Base-by-base conservation (phyloP, 306 rosid species). In the Ceratonia siliqua region DNA sequence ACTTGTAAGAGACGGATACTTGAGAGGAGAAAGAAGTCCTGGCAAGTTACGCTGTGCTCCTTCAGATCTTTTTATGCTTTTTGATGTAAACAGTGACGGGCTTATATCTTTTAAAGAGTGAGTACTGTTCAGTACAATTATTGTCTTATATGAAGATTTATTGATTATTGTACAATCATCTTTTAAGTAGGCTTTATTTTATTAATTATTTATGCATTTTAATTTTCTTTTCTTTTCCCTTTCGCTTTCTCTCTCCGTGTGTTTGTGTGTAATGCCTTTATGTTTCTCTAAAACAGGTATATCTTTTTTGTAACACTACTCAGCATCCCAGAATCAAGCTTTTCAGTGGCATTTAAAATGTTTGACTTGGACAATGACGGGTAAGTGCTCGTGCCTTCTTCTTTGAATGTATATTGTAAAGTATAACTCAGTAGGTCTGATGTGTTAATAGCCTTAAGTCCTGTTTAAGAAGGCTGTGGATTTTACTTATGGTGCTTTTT, bases 251-350 rank as follows among this genome's bases (percentile, higher is more conserved):
- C 20, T 8, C 52, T 15, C 18, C 42, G 27, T 45, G 1, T 67
- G 5, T 46, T 59, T 65, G 42, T 50, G 41, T 28, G 13, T 53
- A 70, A 45, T 62, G 45, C 27, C 64, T 48, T 54, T 41, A 30
- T 48, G 42, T 72, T 41, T 74, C 68, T 80, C 9, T 83, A 68
- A 53, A 69, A 57, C 91, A 91, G 97, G 92, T 94, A 91, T 67
- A 94, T 94, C 24, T 94, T 94, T 78, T 85, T 94, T 75, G 94
- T 87, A 73, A 91, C 98, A 6, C 85, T 91, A 13, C 91, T 94
- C 76, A 80, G 98, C 90, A 91, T 94, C 74, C 96, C 96, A 28
- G 97, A 94, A 78, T 82, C 97, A 70, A 87, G 91, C 85, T 94
- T 91, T 78, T 69, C 64, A 13, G 92, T 84, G 63, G 82, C 89